Conservation (phyloP, 75 land plant genomes). For the Cunninghamia lanceolata region DNA sequence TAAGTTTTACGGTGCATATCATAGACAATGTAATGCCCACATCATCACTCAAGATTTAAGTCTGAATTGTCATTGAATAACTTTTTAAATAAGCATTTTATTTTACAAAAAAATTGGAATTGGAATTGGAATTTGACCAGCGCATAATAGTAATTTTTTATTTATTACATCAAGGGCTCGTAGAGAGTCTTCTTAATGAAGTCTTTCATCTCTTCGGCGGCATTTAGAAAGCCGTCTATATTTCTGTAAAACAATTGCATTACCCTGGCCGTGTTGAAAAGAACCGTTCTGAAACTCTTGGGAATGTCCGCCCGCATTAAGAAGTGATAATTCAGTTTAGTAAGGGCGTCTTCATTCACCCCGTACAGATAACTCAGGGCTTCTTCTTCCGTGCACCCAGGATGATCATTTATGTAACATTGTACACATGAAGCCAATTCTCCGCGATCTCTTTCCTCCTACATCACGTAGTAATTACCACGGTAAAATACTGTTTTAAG, state of each 20-base stretch:
- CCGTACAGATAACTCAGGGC: background rate
- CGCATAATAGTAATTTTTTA: no score
- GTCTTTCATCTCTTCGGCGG: slow-evolving; percentile 16
- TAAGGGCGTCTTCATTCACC: slow-evolving; percentile 16
- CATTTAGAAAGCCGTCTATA: slow-evolving; percentile 24
- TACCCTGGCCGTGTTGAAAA: slow-evolving; percentile 27
- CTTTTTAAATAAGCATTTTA: no score
- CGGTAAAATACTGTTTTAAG: no score
- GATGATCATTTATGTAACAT: slow-evolving; percentile 28
- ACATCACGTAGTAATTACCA: no score
- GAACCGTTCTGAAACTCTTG: slow-evolving; percentile 12
- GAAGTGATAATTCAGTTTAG: slow-evolving; percentile 16
- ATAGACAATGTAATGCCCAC: no score
- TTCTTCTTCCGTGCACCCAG: background rate
- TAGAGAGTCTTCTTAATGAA: slow-evolving; percentile 12
- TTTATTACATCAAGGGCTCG: background rate
- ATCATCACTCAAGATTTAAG: no score
- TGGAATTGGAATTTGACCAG: no score
- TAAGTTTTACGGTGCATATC: no score
- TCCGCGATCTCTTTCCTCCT: background rate
- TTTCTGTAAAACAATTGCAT: slow-evolving; percentile 19
- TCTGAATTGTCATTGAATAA: no score
- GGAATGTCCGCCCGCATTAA: background rate
- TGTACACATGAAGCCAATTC: slow-evolving; percentile 8
- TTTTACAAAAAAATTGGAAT: no score